A percentile compares a stretch with the other conserved stretches of the same genome.
These are phyloP conservation scores for Hordeum vulgare DNA, from an alignment of 176 grass and related monocot genomes.

Conservation along the genomic window DNA sequence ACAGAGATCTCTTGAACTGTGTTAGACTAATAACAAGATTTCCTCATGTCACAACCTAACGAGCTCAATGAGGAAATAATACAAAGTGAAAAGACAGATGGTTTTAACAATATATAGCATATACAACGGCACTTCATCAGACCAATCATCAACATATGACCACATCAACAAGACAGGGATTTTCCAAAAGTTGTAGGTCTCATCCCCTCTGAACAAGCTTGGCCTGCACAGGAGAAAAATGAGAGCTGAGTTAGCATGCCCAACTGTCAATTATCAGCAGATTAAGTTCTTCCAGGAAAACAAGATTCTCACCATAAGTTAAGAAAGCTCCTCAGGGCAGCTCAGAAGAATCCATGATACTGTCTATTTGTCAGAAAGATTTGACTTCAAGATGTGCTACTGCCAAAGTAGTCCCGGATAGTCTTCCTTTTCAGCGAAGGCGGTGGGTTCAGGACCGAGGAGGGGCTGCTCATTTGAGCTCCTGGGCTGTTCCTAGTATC, in stretches of 20 bases:
- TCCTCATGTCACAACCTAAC: background rate
- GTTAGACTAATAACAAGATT: background rate
- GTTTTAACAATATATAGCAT: slow-evolving; percentile 12
- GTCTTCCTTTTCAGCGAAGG: slow-evolving; percentile 86
- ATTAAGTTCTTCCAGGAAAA: background rate
- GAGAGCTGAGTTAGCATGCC: background rate
- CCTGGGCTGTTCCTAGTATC: slow-evolving; percentile 40
- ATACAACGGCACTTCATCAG: slow-evolving; percentile 19
- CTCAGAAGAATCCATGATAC: background rate
- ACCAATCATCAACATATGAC: background rate
- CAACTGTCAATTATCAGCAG: background rate
- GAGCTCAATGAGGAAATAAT: background rate
- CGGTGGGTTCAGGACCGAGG: slow-evolving; percentile 81
- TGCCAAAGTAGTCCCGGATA: slow-evolving; percentile 80
- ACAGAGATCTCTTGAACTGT: background rate
- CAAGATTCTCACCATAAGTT: background rate
- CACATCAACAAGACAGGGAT: background rate
- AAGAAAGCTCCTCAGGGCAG: slow-evolving; percentile 4
- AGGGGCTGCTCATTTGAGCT: slow-evolving; percentile 48
- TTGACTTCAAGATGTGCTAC: slow-evolving; percentile 34
- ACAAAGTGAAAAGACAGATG: background rate
- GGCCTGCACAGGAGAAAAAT: background rate
- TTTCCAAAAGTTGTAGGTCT: slow-evolving; percentile 21
- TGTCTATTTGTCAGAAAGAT: background rate
- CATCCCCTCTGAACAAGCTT: background rate